Conservation (phyloP, 2,329 filamentous ascomycete species). For the Cladosporium sp. region DNA sequence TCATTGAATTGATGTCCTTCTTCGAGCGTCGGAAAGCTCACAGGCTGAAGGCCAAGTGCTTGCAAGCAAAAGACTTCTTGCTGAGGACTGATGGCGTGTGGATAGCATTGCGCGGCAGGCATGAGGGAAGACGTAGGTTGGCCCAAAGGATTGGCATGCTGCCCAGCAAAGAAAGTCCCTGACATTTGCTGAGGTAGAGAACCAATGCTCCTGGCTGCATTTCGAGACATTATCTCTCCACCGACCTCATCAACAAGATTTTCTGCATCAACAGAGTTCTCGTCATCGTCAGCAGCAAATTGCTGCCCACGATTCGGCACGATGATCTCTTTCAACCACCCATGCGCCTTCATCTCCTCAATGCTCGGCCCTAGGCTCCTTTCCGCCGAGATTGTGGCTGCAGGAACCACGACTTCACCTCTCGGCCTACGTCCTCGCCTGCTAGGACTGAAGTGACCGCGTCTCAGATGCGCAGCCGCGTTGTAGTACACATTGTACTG, state of each 20-base stretch:
- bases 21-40: neutral
- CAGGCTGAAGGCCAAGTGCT: constrained; percentile 14
- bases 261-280: neutral
- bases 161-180: neutral
- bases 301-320: constrained; percentile 24
- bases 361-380: constrained; percentile 50
- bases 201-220: neutral
- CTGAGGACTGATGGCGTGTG: constrained; percentile 7
- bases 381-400: constrained; percentile 61
- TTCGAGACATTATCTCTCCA: neutral
- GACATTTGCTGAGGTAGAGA: neutral
- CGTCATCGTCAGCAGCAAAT: neutral
- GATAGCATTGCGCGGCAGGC: neutral
- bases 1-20: neutral
- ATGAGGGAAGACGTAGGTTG: neutral
- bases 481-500: constrained; percentile 92
- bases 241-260: constrained; percentile 1
- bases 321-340: constrained; percentile 48
- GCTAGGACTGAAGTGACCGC: constrained; percentile 78
- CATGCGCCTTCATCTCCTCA: constrained; percentile 27
- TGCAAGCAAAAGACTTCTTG: constrained; percentile 14
- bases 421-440: constrained; percentile 55
- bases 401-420: constrained; percentile 50
- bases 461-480: constrained; percentile 81
- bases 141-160: neutral